Evolutionary conservation across 2,329 filamentous ascomycete species (phyloP).

Genomic region (Sporothrix inflata): DNA sequence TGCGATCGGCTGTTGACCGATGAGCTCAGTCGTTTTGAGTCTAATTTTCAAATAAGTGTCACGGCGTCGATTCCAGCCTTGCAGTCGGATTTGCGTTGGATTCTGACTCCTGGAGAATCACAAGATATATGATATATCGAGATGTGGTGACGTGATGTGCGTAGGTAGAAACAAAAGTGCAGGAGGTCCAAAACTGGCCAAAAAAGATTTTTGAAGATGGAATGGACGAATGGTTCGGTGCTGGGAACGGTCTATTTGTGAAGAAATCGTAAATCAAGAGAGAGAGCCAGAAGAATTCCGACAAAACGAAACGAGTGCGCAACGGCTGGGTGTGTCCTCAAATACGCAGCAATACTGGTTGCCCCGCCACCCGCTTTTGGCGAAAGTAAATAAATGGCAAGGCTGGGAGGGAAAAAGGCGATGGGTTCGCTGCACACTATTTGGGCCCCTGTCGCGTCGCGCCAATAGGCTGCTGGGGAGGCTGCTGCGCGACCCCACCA

Average conservation of each 20-base stretch:
- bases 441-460: background rate
- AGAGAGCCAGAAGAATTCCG: background rate
- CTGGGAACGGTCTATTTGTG: background rate
- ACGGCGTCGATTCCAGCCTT: background rate
- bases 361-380: constrained; percentile 35
- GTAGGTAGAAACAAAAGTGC: no score
- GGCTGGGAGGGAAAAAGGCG: constrained; percentile 31
- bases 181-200: background rate
- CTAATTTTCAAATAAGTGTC: background rate
- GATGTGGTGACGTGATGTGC: background rate
- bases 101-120: background rate
- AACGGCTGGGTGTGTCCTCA: constrained; percentile 23
- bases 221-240: background rate
- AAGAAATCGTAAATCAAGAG: background rate
- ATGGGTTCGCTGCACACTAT: background rate
- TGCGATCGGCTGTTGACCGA: background rate
- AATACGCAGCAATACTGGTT: constrained; percentile 32
- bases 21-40: background rate
- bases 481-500: background rate
- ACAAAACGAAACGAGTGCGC: background rate
- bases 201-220: background rate
- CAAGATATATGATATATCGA: background rate
- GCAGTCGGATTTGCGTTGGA: background rate
- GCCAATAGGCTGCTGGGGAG: constrained; percentile 20
- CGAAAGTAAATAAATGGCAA: constrained; percentile 36